Conservation (phyloP, 768 basidiomycete genomes). For the Phaeotremella skinneri region DNA sequence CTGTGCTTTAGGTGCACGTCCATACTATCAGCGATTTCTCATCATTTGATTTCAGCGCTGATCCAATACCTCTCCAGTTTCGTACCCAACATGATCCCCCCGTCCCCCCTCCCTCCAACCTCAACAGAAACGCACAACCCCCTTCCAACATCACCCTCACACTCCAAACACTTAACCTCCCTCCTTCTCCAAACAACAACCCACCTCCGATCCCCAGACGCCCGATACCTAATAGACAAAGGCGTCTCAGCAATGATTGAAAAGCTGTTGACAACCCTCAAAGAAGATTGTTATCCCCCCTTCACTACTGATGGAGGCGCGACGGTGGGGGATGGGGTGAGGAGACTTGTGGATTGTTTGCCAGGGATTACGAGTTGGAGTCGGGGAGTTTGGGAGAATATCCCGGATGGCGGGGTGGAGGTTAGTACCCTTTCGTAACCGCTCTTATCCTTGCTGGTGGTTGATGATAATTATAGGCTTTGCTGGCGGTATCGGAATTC, state of each 20-base stretch:
- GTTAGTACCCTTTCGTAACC: constrained; percentile 30
- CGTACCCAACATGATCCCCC: constrained; percentile 58
- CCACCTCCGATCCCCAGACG: constrained; percentile 67
- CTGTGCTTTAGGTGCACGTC: constrained; percentile 1
- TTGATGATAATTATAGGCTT: constrained; percentile 17
- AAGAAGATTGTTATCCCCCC: constrained; percentile 60
- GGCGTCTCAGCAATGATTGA: constrained; percentile 69
- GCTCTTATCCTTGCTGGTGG: not conserved
- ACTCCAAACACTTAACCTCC: constrained; percentile 59
- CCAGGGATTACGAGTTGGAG: constrained; percentile 80
- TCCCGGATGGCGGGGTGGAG: constrained; percentile 47
- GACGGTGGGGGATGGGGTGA: constrained; percentile 33
- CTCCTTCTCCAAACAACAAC: constrained; percentile 69
- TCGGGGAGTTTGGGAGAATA: constrained; percentile 43
- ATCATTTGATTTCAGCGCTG: too few relatives aligned
- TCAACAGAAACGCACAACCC: constrained; percentile 22
- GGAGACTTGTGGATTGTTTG: constrained; percentile 73
- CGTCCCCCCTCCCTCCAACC: constrained; percentile 8
- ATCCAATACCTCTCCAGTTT: constrained; percentile 21
- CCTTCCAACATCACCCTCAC: constrained; percentile 47
- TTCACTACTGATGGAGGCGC: constrained; percentile 47
- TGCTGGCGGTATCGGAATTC: constrained; percentile 36
- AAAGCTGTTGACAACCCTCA: constrained; percentile 64
- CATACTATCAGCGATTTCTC: too few relatives aligned
- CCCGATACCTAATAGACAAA: constrained; percentile 66